These are phyloP conservation scores for Penicillium angulare DNA, from an alignment of 495 filamentous ascomycete species.

Conservation along the genomic window DNA sequence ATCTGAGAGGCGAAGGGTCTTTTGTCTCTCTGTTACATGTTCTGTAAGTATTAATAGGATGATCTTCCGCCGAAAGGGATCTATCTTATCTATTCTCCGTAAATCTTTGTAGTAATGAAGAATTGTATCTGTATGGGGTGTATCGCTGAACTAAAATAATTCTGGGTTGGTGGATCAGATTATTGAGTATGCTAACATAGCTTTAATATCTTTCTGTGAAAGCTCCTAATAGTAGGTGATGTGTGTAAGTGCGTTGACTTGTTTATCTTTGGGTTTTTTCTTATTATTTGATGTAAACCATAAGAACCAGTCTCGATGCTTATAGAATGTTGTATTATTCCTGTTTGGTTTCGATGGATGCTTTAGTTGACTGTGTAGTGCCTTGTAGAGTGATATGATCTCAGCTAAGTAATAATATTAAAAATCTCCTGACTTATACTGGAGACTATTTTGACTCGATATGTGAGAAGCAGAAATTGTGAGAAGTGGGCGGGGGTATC, in stretches of 20 bases:
- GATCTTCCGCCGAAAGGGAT: slow-evolving; percentile 1
- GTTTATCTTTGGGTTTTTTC: not conserved
- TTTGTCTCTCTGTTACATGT: not conserved
- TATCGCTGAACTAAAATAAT: not conserved
- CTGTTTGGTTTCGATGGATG: not conserved
- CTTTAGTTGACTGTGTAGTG: not conserved
- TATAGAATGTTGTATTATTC: not conserved
- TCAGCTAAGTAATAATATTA: not conserved
- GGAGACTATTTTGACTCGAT: not conserved
- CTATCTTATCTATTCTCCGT: not conserved
- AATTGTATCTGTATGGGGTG: not conserved
- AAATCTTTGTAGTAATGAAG: slow-evolving; percentile 1
- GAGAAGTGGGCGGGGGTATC: not conserved
- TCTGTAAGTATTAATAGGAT: not conserved
- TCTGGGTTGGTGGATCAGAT: not conserved
- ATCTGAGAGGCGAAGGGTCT: not conserved
- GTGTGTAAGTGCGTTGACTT: not conserved
- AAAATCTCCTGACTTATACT: not conserved
- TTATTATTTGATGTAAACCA: not conserved
- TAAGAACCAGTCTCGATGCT: not conserved
- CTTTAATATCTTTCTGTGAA: not conserved
- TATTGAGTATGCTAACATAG: slow-evolving; percentile 2
- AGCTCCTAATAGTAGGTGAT: slow-evolving; percentile 1
- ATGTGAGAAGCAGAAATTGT: not conserved
- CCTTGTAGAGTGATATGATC: not conserved